phyloP scores from a whole-genome alignment of 169 alveolate genomes.

The Cryptosporidium meleagridis region DNA sequence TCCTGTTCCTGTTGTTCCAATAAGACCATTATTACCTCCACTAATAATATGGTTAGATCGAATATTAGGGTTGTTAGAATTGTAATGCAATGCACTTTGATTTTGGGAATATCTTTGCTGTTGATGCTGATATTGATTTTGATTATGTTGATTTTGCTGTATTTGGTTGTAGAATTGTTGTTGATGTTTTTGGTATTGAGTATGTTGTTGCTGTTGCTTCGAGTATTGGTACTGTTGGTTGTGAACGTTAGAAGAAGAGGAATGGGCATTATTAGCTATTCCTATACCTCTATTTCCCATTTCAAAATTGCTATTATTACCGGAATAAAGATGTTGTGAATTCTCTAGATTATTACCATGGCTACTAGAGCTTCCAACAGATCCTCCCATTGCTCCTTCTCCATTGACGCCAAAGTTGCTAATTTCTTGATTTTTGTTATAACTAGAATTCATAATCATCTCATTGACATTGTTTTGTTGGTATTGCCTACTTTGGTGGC shows the following conservation, averaged over 20 bases:
- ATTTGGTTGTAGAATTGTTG: neutral
- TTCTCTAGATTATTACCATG: neutral
- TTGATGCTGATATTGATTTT: neutral
- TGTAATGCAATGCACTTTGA: neutral
- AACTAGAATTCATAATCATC: neutral
- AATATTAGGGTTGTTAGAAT: neutral
- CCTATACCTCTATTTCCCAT: neutral
- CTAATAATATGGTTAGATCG: neutral
- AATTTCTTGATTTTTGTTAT: neutral
- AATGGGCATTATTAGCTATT: neutral
- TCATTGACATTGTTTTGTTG: neutral
- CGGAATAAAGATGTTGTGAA: neutral
- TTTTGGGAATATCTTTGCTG: constrained; percentile 13
- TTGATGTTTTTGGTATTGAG: neutral
- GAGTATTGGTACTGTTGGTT: neutral
- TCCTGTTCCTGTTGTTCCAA: constrained; percentile 6
- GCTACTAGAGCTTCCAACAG: no score
- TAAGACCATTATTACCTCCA: constrained; percentile 4
- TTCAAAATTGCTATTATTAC: neutral
- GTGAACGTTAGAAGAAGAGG: neutral
- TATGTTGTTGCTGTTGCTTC: neutral
- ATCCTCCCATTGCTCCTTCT: neutral
- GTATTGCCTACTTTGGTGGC: neutral
- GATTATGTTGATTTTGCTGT: neutral
- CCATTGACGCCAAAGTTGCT: neutral